Evolutionary conservation across 805 yeast species (phyloP).

Genomic region (Candida nitratophila): DNA sequence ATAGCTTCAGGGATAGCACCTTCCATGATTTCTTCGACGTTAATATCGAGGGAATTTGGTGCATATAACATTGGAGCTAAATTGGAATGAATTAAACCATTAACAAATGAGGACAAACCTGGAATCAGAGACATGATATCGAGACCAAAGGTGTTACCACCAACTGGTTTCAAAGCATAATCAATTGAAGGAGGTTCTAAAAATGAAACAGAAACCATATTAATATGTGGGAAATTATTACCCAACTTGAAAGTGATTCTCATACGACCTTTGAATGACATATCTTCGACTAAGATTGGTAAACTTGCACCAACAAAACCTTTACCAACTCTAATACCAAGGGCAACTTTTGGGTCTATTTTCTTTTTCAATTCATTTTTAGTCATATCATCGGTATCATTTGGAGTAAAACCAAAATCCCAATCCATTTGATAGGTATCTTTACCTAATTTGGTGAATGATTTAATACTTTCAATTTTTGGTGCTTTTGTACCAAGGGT

Average conservation of each 20-base stretch:
- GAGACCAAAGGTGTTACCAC: conserved; percentile 82
- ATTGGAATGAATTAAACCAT: conserved; percentile 57
- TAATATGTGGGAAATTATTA: conserved; percentile 71
- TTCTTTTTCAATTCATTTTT: conserved; percentile 62
- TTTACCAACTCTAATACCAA: conserved; percentile 77
- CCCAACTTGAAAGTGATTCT: conserved; percentile 55
- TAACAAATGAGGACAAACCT: conserved; percentile 68
- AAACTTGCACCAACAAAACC: conserved; percentile 69
- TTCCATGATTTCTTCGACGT: conserved; percentile 66
- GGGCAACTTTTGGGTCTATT: conserved; percentile 72
- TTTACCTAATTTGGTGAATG: conserved; percentile 63
- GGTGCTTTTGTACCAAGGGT: conserved; percentile 81
- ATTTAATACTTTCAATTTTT: conserved; percentile 59
- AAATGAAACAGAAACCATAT: conserved; percentile 61
- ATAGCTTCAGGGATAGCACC: conserved; percentile 57
- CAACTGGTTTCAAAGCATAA: conserved; percentile 77
- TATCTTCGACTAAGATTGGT: conserved; percentile 76
- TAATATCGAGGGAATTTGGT: conserved; percentile 71
- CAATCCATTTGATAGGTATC: conserved; percentile 77
- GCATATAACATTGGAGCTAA: conserved; percentile 77
- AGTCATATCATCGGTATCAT: conserved; percentile 80
- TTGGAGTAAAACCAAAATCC: conserved; percentile 76
- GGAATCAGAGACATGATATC: conserved; percentile 83
- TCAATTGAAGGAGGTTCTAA: conserved; percentile 75
- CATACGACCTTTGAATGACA: conserved; percentile 68